Base-by-base conservation (phyloP, 768 basidiomycete species). In the Podaxis sp. region DNA sequence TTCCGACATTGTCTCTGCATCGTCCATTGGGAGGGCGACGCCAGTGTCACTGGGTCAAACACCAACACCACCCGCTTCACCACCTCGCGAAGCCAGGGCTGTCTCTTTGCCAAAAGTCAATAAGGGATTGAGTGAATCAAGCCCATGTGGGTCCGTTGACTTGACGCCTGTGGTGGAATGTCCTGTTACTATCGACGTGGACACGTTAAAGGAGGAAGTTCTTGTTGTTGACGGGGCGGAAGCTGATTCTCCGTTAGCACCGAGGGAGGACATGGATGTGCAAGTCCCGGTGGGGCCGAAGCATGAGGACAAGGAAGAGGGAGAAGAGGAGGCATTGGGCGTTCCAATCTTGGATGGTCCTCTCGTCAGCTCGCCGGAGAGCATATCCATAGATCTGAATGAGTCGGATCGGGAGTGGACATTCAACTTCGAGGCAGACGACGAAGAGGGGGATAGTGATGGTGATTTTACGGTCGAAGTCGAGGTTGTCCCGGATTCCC, bases 61-160 rank as follows among this genome's bases (percentile, higher is more conserved):
- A 11, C 79, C 78, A 6, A 80, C 79, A 3, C 79, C 79, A 1
- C 79, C 79, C 1, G 77, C 76, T 4, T 80, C 79, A 7, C 79
- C 79, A 0, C 77, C 73, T 6, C 65, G 68, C 16, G 57, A 63
- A 36, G 51, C 36, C 0, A 56, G 44, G 10, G 7, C 51, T 13
- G 28, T 55, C 42, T 47, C 47, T 61, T 61, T 36, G 47, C 62
- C 50, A 27, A 47, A 46, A 23, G 40, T 35, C 11, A 25, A n/a
- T n/a, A 52, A 36, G 37, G 40, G 42, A n/a, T 46, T 18, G 32
- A n/a, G 14, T 44, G 40, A 44, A 16, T 13, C 27, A 40, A 44
- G 40, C 18, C 27, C 27, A 14, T 27, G 16, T 13, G 36, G 5
- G 23, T 44, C 50, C 40, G 18, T 27, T 18, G 40, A 14, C n/a